Evolutionary conservation across 495 filamentous ascomycete species (phyloP).

Genomic region (Annulohypoxylon nitens): DNA sequence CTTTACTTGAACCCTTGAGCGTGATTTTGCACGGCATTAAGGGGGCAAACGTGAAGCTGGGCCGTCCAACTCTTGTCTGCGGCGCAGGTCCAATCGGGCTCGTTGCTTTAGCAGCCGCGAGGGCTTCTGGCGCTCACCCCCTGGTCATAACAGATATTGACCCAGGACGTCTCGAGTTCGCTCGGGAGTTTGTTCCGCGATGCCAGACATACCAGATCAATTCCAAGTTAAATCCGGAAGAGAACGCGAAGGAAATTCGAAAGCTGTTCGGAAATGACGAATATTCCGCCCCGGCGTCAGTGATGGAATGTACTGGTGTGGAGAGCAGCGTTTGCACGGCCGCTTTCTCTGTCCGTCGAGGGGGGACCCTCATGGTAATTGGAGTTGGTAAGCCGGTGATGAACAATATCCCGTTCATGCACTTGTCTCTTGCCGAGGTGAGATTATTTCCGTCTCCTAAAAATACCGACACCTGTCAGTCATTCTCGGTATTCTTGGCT

Average conservation of each 20-base stretch:
- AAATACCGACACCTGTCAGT: conserved; percentile 8
- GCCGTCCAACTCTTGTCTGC: conserved; percentile 57
- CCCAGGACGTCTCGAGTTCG: conserved; percentile 67
- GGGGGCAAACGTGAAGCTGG: conserved; percentile 55
- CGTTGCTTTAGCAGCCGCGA: conserved; percentile 63
- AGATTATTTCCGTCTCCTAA: conserved; percentile 19
- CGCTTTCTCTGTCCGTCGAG: conserved; percentile 66
- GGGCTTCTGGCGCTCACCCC: conserved; percentile 73
- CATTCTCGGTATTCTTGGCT: conserved; percentile 24
- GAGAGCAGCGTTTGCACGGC: conserved; percentile 71
- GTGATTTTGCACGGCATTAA: conserved; percentile 63
- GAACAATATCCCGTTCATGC: conserved; percentile 77
- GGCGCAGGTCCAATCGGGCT: conserved; percentile 67
- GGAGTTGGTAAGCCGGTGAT: conserved; percentile 71
- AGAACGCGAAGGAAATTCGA: conserved; percentile 67
- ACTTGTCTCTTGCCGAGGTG: conserved; percentile 69
- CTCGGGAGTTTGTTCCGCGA: conserved; percentile 68
- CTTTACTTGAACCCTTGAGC: conserved; percentile 64
- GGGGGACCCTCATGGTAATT: conserved; percentile 72
- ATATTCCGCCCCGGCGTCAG: conserved; percentile 67
- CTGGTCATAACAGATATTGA: conserved; percentile 75
- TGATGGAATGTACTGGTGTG: conserved; percentile 74
- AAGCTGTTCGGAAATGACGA: conserved; percentile 63
- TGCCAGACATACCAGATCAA: conserved; percentile 68
- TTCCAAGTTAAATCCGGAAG: conserved; percentile 57